Base-by-base conservation (phyloP, 805 yeast genomes). In the Kodamaea sagamina region DNA sequence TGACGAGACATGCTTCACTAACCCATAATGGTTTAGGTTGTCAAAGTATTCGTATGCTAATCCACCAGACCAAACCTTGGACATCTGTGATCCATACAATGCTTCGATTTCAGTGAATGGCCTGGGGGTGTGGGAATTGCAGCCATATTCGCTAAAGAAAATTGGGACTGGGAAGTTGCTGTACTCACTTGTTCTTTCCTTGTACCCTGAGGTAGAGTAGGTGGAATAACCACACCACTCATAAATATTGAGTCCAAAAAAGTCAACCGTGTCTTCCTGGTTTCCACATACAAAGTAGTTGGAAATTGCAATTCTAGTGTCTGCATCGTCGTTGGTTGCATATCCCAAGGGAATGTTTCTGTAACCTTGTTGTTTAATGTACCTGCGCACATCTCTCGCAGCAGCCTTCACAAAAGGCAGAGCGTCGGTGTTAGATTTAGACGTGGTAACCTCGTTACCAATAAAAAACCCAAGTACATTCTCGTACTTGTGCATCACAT, bases 171-270 rank as follows among this genome's bases (percentile, higher is more conserved):
- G 62, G 45, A 49, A 59, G 26, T 58, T 51, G 15, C 41, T 27
- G 42, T 55, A 67, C 44, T 63, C 67, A 2, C 42, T 12, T 11
- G 72, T 67, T 46, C 69, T 51, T 10, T 66, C 69, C 41, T 62
- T 48, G 45, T 64, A 68, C 1, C 74, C 72, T 2, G 69, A 63
- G 5, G 70, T 61, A 12, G 61, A 52, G 38, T 56, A 67, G 4
- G 63, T 52, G 11, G 71, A 66, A 46, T 63, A 65, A 1, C 72
- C 72, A 57, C 74, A 68, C 74, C 74, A 68, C 49, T 65, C 71
- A 46, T 66, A 67, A 61, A 66, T 65, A 45, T 65, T 67, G 19
- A 67, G 45, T 3, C 65, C 71, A 36, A 65, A 57, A 53, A 68
- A 67, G 43, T 67, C 72, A 10, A 59, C 67, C 8, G 40, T 19